Percentiles rank a stretch among this genome's conserved stretches.
Conservation (phyloP, 768 basidiomycete species). For the Cyathus striatus region DNA sequence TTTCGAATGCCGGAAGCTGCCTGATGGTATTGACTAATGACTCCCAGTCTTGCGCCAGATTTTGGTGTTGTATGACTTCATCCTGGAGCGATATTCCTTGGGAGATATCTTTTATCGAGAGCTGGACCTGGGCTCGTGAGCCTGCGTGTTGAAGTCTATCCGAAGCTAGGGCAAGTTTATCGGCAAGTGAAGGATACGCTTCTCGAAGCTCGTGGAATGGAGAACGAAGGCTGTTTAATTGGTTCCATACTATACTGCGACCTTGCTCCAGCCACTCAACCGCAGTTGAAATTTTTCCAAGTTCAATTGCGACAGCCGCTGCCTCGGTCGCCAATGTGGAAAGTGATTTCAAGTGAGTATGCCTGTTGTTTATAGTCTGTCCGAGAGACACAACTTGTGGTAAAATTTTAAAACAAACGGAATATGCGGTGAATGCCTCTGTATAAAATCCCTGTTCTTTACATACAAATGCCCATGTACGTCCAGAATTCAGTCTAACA, state of each 20-base stretch:
- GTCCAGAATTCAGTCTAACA: constrained; percentile 3
- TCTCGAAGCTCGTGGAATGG: constrained; percentile 10
- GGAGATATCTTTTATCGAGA: not conserved
- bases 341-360: constrained; percentile 3
- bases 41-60: constrained; percentile 13
- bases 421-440: constrained; percentile 4
- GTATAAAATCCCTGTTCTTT: not conserved
- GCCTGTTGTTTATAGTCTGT: constrained; percentile 6
- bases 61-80: constrained; percentile 2
- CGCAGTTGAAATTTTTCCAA: constrained; percentile 5
- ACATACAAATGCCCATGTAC: constrained; percentile 3
- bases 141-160: constrained; percentile 7
- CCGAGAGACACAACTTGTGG: constrained; percentile 12
- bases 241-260: constrained; percentile 15
- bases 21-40: constrained; percentile 8
- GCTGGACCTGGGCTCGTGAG: constrained; percentile 1
- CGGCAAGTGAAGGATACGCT: constrained; percentile 5
- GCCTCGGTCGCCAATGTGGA: constrained; percentile 6
- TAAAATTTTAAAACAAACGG: constrained; percentile 6
- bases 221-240: constrained; percentile 10
- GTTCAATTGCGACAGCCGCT: constrained; percentile 7
- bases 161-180: constrained; percentile 3
- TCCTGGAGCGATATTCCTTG: constrained; percentile 7
- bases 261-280: constrained; percentile 20
- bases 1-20: constrained; percentile 9